phyloP scores from a whole-genome alignment of 225 moss, liverwort and hornwort species.

The Rhytidiadelphus loreus region DNA sequence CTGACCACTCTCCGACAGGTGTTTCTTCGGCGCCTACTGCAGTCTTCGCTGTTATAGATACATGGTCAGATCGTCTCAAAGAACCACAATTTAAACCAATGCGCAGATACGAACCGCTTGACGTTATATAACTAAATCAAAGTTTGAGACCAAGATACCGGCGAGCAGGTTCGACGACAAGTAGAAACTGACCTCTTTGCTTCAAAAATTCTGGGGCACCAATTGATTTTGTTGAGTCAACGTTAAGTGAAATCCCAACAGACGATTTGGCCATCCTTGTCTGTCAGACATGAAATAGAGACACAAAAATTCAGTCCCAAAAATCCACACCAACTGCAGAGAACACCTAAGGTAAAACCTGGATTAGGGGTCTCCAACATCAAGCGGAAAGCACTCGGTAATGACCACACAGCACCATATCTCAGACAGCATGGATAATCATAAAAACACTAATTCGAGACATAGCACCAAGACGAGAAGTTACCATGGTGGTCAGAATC shows the following conservation, averaged over 20 bases:
- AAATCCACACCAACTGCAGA: background rate
- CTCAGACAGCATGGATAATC: background rate
- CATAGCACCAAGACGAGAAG: background rate
- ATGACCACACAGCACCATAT: background rate
- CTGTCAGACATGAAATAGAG: slow-evolving; percentile 14
- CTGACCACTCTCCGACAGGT: slow-evolving; percentile 89
- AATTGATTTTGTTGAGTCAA: slow-evolving; percentile 70
- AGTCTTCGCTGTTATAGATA: slow-evolving; percentile 61
- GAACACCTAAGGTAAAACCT: background rate
- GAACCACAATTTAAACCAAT: background rate
- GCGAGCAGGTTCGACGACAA: background rate
- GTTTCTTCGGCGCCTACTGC: slow-evolving; percentile 94
- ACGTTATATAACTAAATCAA: background rate
- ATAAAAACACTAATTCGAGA: background rate
- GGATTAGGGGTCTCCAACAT: background rate
- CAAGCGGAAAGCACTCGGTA: background rate
- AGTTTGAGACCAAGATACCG: background rate
- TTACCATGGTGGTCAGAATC: slow-evolving; percentile 69
- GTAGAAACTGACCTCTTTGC: slow-evolving; percentile 55
- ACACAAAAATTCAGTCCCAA: background rate
- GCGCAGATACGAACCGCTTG: background rate
- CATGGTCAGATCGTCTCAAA: slow-evolving; percentile 15
- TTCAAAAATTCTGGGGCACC: slow-evolving; percentile 77
- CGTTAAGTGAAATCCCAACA: slow-evolving; percentile 62
- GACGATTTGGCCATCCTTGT: slow-evolving; percentile 68